These are phyloP conservation scores for Calamus simplicifolius DNA, from an alignment of 176 grass and related monocot species.

Conservation along the genomic window DNA sequence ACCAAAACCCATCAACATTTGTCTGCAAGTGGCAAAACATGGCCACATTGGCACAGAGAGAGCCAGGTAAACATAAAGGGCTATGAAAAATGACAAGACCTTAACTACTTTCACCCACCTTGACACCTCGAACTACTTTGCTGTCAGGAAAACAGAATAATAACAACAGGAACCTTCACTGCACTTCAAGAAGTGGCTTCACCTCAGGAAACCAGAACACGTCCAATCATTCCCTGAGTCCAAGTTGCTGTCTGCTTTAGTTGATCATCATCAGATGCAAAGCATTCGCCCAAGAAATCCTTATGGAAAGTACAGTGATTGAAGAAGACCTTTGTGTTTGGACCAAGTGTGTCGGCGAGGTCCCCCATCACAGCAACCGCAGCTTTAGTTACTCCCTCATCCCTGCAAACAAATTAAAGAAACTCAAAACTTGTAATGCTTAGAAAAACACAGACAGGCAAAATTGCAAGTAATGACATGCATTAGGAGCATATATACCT, in stretches of 20 bases:
- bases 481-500: conserved; percentile 26
- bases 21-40: conserved; percentile 12
- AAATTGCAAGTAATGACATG: too few species aligned
- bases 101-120: conserved; percentile 24
- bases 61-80: conserved; percentile 10
- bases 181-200: conserved; percentile 3
- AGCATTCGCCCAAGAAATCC: conserved; percentile 67
- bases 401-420: conserved; percentile 27
- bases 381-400: conserved; percentile 79
- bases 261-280: conserved; percentile 49
- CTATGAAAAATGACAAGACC: conserved; percentile 20
- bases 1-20: too few species aligned
- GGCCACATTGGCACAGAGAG: conserved; percentile 13
- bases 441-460: too few species aligned
- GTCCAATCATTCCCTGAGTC: conserved; percentile 63
- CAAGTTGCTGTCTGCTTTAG: conserved; percentile 59
- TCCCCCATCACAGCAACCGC: conserved; percentile 77
- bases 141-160: conserved; percentile 10
- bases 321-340: conserved; percentile 55
- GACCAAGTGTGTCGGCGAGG: conserved; percentile 65
- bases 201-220: conserved; percentile 42
- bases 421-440: too few species aligned
- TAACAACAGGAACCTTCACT: conserved; percentile 18
- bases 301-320: conserved; percentile 47
- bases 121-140: conserved; percentile 15